Evolutionary conservation across 169 alveolate genomes (phyloP).

Genomic region (Plasmodium vivax): DNA sequence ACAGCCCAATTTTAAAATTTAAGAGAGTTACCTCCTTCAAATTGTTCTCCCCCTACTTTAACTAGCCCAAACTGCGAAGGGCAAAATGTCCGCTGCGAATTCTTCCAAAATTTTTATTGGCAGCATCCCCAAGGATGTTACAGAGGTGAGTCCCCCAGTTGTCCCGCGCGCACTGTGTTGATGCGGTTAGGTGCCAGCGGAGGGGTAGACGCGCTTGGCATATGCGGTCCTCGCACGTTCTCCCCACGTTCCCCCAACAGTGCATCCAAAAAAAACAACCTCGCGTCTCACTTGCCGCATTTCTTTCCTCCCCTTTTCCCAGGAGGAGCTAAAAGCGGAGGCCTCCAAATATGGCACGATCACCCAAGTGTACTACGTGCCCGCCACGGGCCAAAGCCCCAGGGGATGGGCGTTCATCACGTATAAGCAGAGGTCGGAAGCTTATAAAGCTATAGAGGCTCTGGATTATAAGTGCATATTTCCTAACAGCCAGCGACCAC

Average conservation of each 20-base stretch:
- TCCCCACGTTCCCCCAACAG: background rate
- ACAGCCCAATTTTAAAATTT: background rate
- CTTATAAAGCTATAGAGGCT: slow-evolving; percentile 79
- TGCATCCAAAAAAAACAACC: background rate
- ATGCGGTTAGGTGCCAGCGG: no score
- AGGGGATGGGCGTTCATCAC: slow-evolving; percentile 86
- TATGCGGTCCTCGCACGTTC: no score
- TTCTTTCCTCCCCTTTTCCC: background rate
- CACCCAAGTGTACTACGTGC: slow-evolving; percentile 81
- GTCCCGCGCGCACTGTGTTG: background rate
- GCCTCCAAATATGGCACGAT: slow-evolving; percentile 79
- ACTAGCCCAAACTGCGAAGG: background rate
- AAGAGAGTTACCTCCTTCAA: background rate
- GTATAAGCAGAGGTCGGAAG: slow-evolving; percentile 73
- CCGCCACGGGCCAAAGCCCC: slow-evolving; percentile 77
- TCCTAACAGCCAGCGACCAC: slow-evolving; percentile 75
- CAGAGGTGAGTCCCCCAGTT: slow-evolving; percentile 76
- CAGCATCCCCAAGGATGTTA: slow-evolving; percentile 78
- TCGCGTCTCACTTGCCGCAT: background rate
- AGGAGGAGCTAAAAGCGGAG: slow-evolving; percentile 79
- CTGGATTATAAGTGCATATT: slow-evolving; percentile 77
- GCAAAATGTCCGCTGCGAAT: slow-evolving; percentile 42
- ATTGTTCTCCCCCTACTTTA: background rate
- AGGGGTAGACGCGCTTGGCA: no score
- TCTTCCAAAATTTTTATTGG: slow-evolving; percentile 80